A percentile compares a stretch with the other conserved stretches of the same genome.
Conservation (phyloP, 176 grass and related monocot species). For the Triticum urartu region DNA sequence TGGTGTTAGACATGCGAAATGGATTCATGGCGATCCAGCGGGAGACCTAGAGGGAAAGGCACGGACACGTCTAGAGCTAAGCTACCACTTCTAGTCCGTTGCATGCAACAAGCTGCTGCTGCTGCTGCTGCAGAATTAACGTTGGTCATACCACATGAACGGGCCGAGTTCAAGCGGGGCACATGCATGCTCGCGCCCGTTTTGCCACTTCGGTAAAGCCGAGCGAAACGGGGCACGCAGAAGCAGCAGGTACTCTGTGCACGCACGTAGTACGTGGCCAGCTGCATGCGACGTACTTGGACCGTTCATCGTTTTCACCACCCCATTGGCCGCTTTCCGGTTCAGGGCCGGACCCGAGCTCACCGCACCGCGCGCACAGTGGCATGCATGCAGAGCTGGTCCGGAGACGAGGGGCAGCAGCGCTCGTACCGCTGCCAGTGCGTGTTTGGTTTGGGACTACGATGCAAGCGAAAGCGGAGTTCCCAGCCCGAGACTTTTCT, state of each 20-base stretch:
- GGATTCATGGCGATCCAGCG: background rate
- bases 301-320: conserved; percentile 9
- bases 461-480: background rate
- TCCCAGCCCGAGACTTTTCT: conserved; percentile 14
- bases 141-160: background rate
- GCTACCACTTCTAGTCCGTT: no score
- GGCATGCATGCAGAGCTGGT: background rate
- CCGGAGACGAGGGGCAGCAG: background rate
- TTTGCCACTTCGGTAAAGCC: background rate
- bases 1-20: background rate
- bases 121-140: background rate
- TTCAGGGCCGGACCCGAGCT: background rate
- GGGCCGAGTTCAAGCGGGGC: background rate
- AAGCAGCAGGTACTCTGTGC: no score
- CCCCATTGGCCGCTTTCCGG: background rate
- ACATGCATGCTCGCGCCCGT: background rate
- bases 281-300: background rate
- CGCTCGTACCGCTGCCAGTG: background rate
- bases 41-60: no score
- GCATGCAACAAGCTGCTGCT: background rate
- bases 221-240: background rate
- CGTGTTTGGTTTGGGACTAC: conserved; percentile 43
- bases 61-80: no score
- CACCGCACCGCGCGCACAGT: background rate
- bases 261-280: background rate